phyloP scores from a whole-genome alignment of 495 filamentous ascomycete genomes.

The Melanomma pulvis-pyrius region DNA sequence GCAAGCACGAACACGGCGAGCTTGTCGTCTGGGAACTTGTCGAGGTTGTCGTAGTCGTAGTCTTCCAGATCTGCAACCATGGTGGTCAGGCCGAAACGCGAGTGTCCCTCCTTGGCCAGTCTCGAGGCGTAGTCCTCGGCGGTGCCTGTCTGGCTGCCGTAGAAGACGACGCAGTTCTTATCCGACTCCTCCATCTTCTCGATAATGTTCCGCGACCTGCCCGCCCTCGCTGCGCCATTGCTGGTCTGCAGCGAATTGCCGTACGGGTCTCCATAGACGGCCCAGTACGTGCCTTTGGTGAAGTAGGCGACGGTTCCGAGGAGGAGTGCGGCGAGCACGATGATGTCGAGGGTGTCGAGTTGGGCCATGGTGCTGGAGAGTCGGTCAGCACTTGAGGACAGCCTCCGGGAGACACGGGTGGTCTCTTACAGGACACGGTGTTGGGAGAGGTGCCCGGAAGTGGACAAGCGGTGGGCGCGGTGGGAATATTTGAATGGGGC shows the following conservation, averaged over 20 bases:
- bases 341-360: constrained; percentile 90
- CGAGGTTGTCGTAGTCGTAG: constrained; percentile 95
- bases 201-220: constrained; percentile 86
- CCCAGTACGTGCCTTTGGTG: constrained; percentile 95
- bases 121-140: constrained; percentile 99
- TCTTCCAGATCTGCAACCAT: constrained; percentile 99
- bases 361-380: constrained; percentile 71
- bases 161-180: constrained; percentile 98
- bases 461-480: constrained; percentile 29
- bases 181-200: constrained; percentile 94
- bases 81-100: constrained; percentile 93
- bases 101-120: constrained; percentile 94
- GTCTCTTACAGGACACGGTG: constrained; percentile 8
- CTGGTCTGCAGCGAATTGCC: constrained; percentile 73
- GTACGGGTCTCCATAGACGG: constrained; percentile 82
- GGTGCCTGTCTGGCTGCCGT: constrained; percentile 96
- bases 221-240: constrained; percentile 63
- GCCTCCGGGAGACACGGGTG: background rate
- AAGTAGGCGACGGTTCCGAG: constrained; percentile 92
- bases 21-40: constrained; percentile 85
- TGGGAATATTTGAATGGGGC: constrained; percentile 16
- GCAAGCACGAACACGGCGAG: constrained; percentile 93
- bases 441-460: constrained; percentile 15
- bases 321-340: constrained; percentile 83
- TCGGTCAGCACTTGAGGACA: constrained; percentile 14